These are phyloP conservation scores for Naganishia cerealis DNA, from an alignment of 1,284 basidiomycete species.

Conservation along the genomic window DNA sequence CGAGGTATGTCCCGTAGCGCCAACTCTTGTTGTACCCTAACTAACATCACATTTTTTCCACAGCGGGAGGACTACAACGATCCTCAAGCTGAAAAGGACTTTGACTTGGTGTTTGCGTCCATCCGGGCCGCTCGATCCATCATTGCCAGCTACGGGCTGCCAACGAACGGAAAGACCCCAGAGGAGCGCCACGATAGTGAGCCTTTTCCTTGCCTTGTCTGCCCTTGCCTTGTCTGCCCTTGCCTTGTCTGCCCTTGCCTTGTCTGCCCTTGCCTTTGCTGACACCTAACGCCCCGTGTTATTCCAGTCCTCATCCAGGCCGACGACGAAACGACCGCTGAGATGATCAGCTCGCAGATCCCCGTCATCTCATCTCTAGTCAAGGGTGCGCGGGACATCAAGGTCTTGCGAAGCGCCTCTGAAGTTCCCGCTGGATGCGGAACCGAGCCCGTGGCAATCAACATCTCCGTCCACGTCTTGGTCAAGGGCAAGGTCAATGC, in stretches of 20 bases:
- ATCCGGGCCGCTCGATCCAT: slow-evolving; percentile 80
- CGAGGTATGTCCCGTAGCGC: slow-evolving; percentile 59
- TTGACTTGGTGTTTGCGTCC: slow-evolving; percentile 80
- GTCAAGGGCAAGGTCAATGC: slow-evolving; percentile 85
- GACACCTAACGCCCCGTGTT: background rate
- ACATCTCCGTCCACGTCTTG: slow-evolving; percentile 74
- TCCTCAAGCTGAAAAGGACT: slow-evolving; percentile 73
- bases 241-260: too few relatives aligned
- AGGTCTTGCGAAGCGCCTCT: slow-evolving; percentile 61
- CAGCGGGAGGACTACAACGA: slow-evolving; percentile 69
- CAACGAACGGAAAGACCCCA: slow-evolving; percentile 65
- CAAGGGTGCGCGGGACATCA: slow-evolving; percentile 79
- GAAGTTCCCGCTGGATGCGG: slow-evolving; percentile 84
- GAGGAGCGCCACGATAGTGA: slow-evolving; percentile 53
- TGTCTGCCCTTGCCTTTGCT: too few relatives aligned
- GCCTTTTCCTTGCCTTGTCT: slow-evolving; percentile 9
- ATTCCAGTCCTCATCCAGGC: slow-evolving; percentile 74
- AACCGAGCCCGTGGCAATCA: slow-evolving; percentile 72
- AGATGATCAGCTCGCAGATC: slow-evolving; percentile 69
- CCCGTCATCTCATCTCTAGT: slow-evolving; percentile 77
- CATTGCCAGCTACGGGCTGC: slow-evolving; percentile 86
- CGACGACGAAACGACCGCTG: slow-evolving; percentile 64
- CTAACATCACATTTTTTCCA: slow-evolving; percentile 36
- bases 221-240: background rate
- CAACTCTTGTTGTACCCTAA: slow-evolving; percentile 30